Base-by-base conservation (phyloP, 768 basidiomycete genomes). In the Boletus tylopilopsis region DNA sequence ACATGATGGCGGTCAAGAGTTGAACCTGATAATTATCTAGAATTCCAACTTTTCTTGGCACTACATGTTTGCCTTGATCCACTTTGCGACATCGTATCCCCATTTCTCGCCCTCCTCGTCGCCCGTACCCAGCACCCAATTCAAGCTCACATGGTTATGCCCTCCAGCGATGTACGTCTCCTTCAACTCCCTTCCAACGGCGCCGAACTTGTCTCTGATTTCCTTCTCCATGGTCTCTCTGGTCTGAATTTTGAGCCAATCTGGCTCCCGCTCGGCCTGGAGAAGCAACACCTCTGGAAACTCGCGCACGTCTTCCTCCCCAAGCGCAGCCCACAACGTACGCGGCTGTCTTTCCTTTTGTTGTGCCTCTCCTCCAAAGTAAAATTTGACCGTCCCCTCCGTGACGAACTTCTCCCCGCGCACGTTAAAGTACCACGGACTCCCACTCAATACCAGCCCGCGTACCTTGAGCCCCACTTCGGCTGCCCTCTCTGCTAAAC, bases 61-160 rank as follows among this genome's bases (percentile, higher is more conserved):
- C 49, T 49, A 49, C 33, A 24, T 34, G 4, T 35, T 59, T 35
- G 57, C 56, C 42, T 64, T 61, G 45, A 74, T 54, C 69, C 68
- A 76, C 7, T 51, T 42, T 4, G 59, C 64, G 30, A 77, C 73
- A 16, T 79, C 73, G 47, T 76, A 68, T 1, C 71, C 83, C 83
- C 84, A 85, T 27, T 77, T 72, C 56, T 86, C 84, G 16, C 80
- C 85, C 55, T 79, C 63, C 15, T 76, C 79, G 9, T 82, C 67
- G 2, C 84, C 83, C 2, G 73, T 76, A 4, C 70, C 62, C 49
- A 84, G 57, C 13, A 73, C 73, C 69, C 70, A 74, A 42, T 75
- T 73, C 13, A 73, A 57, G 50, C 83, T 86, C 47, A 86, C 68
- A 55, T 86, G 85, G 61, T 86, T 86, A 53, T 87, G 84, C 0